These are phyloP conservation scores for Beverwykella pulmonaria DNA, from an alignment of 495 filamentous ascomycete genomes.

Conservation along the genomic window DNA sequence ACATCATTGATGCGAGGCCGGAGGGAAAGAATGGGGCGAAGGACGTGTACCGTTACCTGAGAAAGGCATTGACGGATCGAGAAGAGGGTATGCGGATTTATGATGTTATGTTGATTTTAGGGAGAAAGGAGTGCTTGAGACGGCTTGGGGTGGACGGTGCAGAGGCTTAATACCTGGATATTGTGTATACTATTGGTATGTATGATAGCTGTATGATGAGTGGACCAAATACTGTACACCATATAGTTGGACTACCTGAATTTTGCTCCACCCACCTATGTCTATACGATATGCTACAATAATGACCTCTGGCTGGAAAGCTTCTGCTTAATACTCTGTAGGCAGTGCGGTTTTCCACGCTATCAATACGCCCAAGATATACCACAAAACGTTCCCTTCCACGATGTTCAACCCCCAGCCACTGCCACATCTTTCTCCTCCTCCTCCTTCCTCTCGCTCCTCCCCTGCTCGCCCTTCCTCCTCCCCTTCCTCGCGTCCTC, in stretches of 20 bases:
- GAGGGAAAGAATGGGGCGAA: conserved; percentile 6
- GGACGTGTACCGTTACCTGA: conserved; percentile 37
- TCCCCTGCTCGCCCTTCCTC: not conserved
- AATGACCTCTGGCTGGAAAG: too few relatives aligned
- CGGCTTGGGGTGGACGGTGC: conserved; percentile 34
- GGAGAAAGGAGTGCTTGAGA: conserved; percentile 37
- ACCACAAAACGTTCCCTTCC: not conserved
- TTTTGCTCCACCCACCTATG: too few relatives aligned
- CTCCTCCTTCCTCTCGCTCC: not conserved
- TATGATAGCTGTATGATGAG: not conserved
- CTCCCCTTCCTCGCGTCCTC: conserved; percentile 2
- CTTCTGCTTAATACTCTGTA: too few relatives aligned
- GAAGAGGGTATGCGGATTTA: conserved; percentile 42
- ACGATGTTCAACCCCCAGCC: not conserved
- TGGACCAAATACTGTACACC: not conserved
- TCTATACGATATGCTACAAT: not conserved
- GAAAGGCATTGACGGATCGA: conserved; percentile 33
- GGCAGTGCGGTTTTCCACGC: too few relatives aligned
- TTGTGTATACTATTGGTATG: not conserved
- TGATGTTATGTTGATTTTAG: conserved; percentile 42
- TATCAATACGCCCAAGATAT: conserved; percentile 89
- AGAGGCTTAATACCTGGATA: not conserved
- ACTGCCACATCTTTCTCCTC: not conserved
- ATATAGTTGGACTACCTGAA: too few relatives aligned
- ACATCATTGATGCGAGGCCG: conserved; percentile 20